Evolutionary conservation across 2,329 filamentous ascomycete genomes (phyloP), one percentile per base, ranked within the genome.

Genomic region (Claviceps digitariae): DNA sequence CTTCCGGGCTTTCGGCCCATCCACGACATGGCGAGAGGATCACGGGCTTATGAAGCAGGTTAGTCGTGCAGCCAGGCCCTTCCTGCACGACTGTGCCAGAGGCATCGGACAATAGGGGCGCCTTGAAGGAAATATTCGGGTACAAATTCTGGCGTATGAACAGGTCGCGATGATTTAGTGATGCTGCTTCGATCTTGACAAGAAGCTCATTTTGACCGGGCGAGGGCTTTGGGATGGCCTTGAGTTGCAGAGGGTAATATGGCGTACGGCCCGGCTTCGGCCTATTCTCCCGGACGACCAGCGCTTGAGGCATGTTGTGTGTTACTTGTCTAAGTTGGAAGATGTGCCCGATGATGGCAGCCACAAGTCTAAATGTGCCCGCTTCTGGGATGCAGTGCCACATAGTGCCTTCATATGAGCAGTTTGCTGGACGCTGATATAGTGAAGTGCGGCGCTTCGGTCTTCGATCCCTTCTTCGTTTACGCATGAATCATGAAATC

Each of bases 81-180:
- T 82, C 71, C 4, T 74, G 72, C 31, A 83, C 76, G 4, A 96
- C 87, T 53, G 78, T 72, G 52, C 90, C 91, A 60, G 78, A 83
- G 59, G 88, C 91, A 66, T 97, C 91, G 55, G 90, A 82, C 27
- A 95, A 78, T 41, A 97, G 72, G 1, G 91, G 88, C 6, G 83
- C 74, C 55, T 79, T 77, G 68, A 95, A 95, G 13, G 86, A 84
- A 51, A 89, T 85, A 60, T 81, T 84, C 0, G 91, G 91, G 73
- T 97, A 97, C 40, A 95, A 81, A 64, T 90, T 84, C 68, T 93
- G 90, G 51, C 91, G 87, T 69, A 95, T 86, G 72, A 96, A 97
- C 60, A 95, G 81, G 68, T 97, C 91, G 62, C 91, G 86, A 72
- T 96, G 91, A 73, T 97, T 97, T 50, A 97, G 82, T 12, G 90